Base-by-base conservation (phyloP, 2,329 filamentous ascomycete species). In the Ophiostoma novo-ulmi region DNA sequence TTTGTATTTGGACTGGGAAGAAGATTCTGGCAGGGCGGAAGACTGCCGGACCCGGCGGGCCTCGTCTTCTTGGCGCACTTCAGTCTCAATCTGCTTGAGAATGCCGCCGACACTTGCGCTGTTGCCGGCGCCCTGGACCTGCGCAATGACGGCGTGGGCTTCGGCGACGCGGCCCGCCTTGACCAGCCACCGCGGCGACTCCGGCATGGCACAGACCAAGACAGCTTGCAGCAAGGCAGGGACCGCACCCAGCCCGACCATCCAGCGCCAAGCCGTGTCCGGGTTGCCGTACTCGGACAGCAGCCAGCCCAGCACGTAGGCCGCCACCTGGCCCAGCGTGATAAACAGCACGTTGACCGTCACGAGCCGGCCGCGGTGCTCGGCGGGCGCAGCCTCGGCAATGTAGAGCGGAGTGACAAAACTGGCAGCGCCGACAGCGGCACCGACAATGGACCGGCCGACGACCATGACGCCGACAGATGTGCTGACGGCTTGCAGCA, bases 401-500 rank as follows among this genome's bases (percentile, higher is more conserved):
- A 97, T 94, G 80, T 97, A 97, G 75, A 97, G 79, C 65, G 94
- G 94, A 39, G 92, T 90, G 4, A 96, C 91, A 75, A 96, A 91
- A 77, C 89, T 93, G 10, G 91, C 91, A 2, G 88, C 88, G 20
- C 91, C 91, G 0, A 94, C 89, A 0, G 88, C 91, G 0, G 88
- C 82, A 38, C 91, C 91, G 2, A 94, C 89, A 1, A 93, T 81
- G 39, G 86, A 85, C 5, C 91, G 82, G 0, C 91, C 91, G 0
- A 82, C 74, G 0, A 92, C 86, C 90, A 94, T 93, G 13, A 78
- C 77, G 14, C 79, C 75, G 1, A 94, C 89, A 0, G 83, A 85
- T 2, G 75, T 78, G 71, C 87, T 85, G 65, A 80, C 75, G 0
- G 89, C 88, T 78, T 94, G 91, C 48, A 88, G 76, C 2, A 89